phyloP scores from a whole-genome alignment of 176 grass and related monocot species.

The Elymus sibiricus region DNA sequence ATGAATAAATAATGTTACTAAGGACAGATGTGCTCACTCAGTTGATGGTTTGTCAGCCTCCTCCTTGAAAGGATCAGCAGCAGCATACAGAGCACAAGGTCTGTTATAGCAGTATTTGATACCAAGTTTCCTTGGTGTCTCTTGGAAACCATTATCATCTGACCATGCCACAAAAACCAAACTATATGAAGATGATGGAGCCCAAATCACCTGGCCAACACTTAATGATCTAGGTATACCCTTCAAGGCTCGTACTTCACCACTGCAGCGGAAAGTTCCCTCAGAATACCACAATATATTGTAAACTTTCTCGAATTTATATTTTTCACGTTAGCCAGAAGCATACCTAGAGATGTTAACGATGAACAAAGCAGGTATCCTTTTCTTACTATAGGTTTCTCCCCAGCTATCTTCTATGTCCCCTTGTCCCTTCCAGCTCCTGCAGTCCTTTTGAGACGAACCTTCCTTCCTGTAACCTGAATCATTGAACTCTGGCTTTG shows the following conservation, averaged over 20 bases:
- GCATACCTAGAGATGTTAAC: constrained; percentile 65
- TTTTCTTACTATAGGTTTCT: constrained; percentile 92
- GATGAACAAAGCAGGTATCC: constrained; percentile 74
- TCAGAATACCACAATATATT: constrained; percentile 8
- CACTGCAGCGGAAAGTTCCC: constrained; percentile 43
- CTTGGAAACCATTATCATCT: constrained; percentile 73
- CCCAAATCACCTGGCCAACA: constrained; percentile 92
- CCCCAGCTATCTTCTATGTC: constrained; percentile 93
- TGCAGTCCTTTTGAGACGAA: constrained; percentile 65
- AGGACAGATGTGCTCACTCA: constrained; percentile 38
- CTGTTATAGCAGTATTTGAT: constrained; percentile 98
- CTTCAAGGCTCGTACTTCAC: constrained; percentile 71
- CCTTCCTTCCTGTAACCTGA: constrained; percentile 70
- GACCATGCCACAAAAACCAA: constrained; percentile 97
- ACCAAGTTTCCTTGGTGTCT: constrained; percentile 80
- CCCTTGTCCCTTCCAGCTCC: constrained; percentile 93
- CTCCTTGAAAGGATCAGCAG: constrained; percentile 62
- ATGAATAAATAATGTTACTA: not conserved
- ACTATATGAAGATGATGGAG: constrained; percentile 55
- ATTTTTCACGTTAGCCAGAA: constrained; percentile 11
- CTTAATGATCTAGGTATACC: constrained; percentile 73
- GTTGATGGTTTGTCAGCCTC: constrained; percentile 22
- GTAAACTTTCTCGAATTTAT: not conserved
- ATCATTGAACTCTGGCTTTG: constrained; percentile 75
- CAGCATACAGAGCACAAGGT: constrained; percentile 75